phyloP scores from a whole-genome alignment of 352 stramenopile species.

The Aphanomyces stellatus region DNA sequence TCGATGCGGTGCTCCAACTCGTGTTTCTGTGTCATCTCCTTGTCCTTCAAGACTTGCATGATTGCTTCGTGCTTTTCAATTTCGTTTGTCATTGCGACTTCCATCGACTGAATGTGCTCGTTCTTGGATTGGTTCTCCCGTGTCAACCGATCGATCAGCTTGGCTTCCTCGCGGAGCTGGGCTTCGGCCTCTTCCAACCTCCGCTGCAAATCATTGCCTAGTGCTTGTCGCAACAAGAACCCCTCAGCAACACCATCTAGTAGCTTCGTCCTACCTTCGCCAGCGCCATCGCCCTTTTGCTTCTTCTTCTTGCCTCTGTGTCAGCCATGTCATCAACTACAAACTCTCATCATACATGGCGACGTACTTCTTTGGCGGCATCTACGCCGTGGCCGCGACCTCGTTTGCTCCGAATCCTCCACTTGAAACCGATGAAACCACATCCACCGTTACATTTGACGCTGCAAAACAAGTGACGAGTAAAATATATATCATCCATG shows the following conservation, averaged over 20 bases:
- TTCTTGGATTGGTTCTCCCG: constrained; percentile 64
- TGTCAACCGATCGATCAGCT: constrained; percentile 75
- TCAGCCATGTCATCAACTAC: not conserved
- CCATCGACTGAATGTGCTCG: constrained; percentile 61
- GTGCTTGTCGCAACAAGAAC: not conserved
- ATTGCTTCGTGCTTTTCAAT: constrained; percentile 49
- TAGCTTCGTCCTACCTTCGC: constrained; percentile 9
- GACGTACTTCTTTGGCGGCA: too few species aligned
- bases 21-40: constrained; percentile 44
- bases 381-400: too few species aligned
- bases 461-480: too few species aligned
- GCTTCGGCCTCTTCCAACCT: constrained; percentile 62
- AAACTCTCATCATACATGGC: not conserved
- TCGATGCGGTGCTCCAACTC: constrained; percentile 54
- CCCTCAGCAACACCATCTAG: not conserved
- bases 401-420: too few species aligned
- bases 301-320: constrained; percentile 17
- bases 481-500: too few species aligned
- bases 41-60: constrained; percentile 48
- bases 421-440: not conserved
- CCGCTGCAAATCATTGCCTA: constrained; percentile 57
- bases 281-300: not conserved
- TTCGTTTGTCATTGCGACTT: constrained; percentile 49
- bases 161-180: constrained; percentile 64
- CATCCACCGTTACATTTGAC: not conserved